These are phyloP conservation scores for Cymodocea nodosa DNA, from an alignment of 116 monocot genomes.

Conservation along the genomic window DNA sequence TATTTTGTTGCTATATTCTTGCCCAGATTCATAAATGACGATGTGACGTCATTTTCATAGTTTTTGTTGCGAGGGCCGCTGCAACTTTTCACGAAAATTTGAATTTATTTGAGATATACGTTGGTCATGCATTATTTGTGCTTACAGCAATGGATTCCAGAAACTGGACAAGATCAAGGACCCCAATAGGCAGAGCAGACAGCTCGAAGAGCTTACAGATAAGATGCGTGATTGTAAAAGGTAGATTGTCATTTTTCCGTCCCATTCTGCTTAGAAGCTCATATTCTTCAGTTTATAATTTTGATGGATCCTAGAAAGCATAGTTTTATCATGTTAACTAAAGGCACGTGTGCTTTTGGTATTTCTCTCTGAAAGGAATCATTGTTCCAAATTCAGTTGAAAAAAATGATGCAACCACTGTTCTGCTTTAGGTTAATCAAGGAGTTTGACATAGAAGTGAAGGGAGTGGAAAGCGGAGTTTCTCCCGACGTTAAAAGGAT, in stretches of 20 bases:
- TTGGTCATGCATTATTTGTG: neutral
- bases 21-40: too few species aligned
- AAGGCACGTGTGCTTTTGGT: neutral
- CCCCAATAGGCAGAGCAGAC: conserved; percentile 49
- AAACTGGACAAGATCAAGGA: conserved; percentile 82
- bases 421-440: conserved; percentile 61
- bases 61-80: too few species aligned
- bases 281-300: too few species aligned
- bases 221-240: conserved; percentile 92
- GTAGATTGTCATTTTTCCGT: conserved; percentile 9
- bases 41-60: too few species aligned
- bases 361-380: neutral
- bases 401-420: neutral
- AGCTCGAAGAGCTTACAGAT: conserved; percentile 78
- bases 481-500: conserved; percentile 34
- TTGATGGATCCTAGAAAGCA: too few species aligned
- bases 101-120: too few species aligned
- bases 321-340: neutral
- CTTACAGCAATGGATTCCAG: conserved; percentile 76
- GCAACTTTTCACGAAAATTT: too few species aligned
- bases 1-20: too few species aligned
- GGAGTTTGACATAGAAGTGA: conserved; percentile 68
- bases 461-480: conserved; percentile 42
- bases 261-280: too few species aligned
- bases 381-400: neutral